Conservation (phyloP, 1,284 basidiomycete genomes). For the Boletellus deceptivus region DNA sequence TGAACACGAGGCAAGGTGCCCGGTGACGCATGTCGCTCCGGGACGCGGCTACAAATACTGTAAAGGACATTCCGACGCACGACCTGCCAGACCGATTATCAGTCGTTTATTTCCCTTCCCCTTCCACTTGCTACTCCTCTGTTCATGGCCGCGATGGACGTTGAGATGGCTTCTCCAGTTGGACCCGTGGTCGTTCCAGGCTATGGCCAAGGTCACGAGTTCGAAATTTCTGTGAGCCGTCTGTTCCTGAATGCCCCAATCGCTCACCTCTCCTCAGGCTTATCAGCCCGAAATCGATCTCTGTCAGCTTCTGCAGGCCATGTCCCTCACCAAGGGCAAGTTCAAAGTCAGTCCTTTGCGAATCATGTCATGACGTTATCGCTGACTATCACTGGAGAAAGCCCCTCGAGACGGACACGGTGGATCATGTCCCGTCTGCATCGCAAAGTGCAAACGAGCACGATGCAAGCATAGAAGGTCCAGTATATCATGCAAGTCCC, state of each 20-base stretch:
- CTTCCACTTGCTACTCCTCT: background rate
- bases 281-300: conserved; percentile 42
- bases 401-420: conserved; percentile 23
- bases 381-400: conserved; percentile 34
- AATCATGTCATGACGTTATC: background rate
- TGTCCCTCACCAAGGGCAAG: conserved; percentile 41
- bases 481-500: conserved; percentile 32
- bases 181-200: conserved; percentile 27
- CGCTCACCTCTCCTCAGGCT: conserved; percentile 14
- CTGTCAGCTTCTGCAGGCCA: conserved; percentile 47
- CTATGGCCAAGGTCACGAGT: conserved; percentile 18
- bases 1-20: conserved; percentile 30
- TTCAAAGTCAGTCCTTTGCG: conserved; percentile 29
- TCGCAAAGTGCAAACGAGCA: conserved; percentile 32
- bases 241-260: background rate
- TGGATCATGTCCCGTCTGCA: conserved; percentile 26
- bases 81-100: conserved; percentile 19
- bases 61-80: conserved; percentile 3
- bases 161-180: conserved; percentile 32
- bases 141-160: conserved; percentile 26
- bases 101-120: background rate
- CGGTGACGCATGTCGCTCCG: conserved; percentile 25
- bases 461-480: conserved; percentile 39
- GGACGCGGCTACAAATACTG: conserved; percentile 27
- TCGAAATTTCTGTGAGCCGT: conserved; percentile 24